Evolutionary conservation across 2,329 filamentous ascomycete species (phyloP), one percentile per base, ranked within the genome.

Genomic region (Claviceps digitariae): DNA sequence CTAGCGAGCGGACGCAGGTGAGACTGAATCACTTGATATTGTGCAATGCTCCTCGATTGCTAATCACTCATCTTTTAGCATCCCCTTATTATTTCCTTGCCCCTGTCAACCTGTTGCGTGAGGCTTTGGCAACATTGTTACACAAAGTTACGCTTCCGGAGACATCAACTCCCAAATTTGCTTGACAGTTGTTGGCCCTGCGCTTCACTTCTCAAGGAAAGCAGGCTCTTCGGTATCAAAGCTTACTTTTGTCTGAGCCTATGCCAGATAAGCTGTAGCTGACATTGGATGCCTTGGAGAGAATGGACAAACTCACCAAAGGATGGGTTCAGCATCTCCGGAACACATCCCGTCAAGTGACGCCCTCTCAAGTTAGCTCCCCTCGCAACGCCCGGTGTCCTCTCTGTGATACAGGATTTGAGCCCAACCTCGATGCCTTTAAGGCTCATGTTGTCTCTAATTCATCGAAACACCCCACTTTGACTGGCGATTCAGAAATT

Each of bases 371-470:
- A n/a, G n/a, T n/a, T n/a, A n/a, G n/a, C n/a, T n/a, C n/a, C 9
- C 56, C 57, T 2, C 54, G 53, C 2, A 47, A 51, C 8, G 4
- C 48, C 9, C 58, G 48, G 9, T 65, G 64, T 51, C 59, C 59
- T 1, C 38, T 58, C 2, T 67, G 66, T 23, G 54, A 58, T 1
- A 45, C 52, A 27, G 61, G 64, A 4, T 48, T 66, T 10, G 55
- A 58, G 23, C 55, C 58, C 1, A 58, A 58, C 7, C 40, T 67
- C 7, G 59, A 63, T 12, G 57, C 56, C 3, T 67, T 67, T 54
- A 59, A 56, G 15, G 51, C 55, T 1, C 66, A 68, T 34, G 55
- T 62, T 36, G 54, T 53, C 2, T 52, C 48, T 1, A 54, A 63
- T 20, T 25, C 40, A 7, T 20, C 53, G 1, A 59, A 56, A 5